Percentiles rank a stretch among this genome's conserved stretches.
Conservation (phyloP, 2,329 filamentous ascomycete genomes). For the Alternaria atra region DNA sequence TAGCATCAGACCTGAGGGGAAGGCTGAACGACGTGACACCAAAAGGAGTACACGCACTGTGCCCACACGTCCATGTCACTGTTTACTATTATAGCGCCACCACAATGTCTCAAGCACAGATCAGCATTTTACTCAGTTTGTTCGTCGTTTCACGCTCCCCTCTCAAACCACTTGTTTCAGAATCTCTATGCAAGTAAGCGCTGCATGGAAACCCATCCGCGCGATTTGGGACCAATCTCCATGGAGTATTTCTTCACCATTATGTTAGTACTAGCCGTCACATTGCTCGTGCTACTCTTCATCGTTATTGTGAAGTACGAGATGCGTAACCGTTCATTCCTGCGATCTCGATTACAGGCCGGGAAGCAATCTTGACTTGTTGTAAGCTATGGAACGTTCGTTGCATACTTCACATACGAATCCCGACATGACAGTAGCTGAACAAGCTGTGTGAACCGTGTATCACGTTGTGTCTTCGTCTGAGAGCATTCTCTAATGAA, state of each 20-base stretch:
- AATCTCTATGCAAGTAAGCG: neutral
- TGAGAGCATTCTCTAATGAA: neutral
- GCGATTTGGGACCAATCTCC: neutral
- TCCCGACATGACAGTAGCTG: neutral
- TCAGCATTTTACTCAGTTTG: neutral
- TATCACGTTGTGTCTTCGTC: neutral
- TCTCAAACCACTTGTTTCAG: neutral
- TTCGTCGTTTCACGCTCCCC: neutral
- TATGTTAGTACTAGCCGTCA: neutral
- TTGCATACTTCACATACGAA: neutral
- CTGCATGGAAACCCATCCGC: neutral
- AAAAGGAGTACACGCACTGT: neutral
- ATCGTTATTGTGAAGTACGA: constrained; percentile 1
- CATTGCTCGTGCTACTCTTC: neutral
- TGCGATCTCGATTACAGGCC: neutral
- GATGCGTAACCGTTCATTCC: neutral
- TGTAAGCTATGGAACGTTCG: neutral
- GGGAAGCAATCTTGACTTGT: neutral
- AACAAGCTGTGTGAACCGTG: neutral
- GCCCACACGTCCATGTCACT: neutral
- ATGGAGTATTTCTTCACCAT: neutral
- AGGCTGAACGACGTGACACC: neutral
- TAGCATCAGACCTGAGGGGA: neutral
- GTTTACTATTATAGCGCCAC: neutral
- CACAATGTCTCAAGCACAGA: neutral